These are phyloP conservation scores for Phallus indusiatus DNA, from an alignment of 768 basidiomycete species.

Conservation along the genomic window DNA sequence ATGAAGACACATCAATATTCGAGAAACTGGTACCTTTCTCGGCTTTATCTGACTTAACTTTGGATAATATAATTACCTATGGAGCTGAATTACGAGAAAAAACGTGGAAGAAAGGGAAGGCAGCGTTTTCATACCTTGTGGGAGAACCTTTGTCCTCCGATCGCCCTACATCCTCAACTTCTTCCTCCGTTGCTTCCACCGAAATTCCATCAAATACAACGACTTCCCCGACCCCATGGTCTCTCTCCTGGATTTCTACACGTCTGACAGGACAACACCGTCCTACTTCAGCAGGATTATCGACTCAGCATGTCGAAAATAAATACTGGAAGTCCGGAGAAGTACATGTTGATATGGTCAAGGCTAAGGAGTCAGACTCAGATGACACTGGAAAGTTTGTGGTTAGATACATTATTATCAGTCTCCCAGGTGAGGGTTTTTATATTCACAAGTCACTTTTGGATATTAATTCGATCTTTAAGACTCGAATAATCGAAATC, in stretches of 20 bases:
- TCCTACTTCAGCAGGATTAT: constrained; percentile 18
- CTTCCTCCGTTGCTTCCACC: constrained; percentile 15
- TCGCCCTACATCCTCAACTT: constrained; percentile 20
- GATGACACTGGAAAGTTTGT: neutral
- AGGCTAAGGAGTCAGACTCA: constrained; percentile 33
- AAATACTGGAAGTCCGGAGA: constrained; percentile 62
- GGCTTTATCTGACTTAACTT: constrained; percentile 40
- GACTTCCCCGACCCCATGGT: constrained; percentile 24
- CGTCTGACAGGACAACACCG: constrained; percentile 38
- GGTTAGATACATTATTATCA: neutral
- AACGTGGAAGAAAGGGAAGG: constrained; percentile 41
- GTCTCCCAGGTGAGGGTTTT: constrained; percentile 22
- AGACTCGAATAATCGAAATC: constrained; percentile 56
- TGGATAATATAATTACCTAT: constrained; percentile 44
- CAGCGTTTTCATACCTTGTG: constrained; percentile 62
- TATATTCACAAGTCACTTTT: constrained; percentile 46
- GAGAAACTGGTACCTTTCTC: constrained; percentile 23
- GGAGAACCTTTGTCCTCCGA: constrained; percentile 40
- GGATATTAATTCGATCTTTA: constrained; percentile 7
- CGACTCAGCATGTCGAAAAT: constrained; percentile 26
- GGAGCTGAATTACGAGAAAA: constrained; percentile 32
- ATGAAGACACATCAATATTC: constrained; percentile 7
- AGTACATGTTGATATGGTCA: constrained; percentile 69
- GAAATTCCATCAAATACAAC: neutral
- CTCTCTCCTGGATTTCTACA: constrained; percentile 59